Percentiles rank a stretch among this genome's conserved stretches.
These are phyloP conservation scores for Psidium friedrichsthalianum DNA, from an alignment of 345 rosid species.

Conservation along the genomic window DNA sequence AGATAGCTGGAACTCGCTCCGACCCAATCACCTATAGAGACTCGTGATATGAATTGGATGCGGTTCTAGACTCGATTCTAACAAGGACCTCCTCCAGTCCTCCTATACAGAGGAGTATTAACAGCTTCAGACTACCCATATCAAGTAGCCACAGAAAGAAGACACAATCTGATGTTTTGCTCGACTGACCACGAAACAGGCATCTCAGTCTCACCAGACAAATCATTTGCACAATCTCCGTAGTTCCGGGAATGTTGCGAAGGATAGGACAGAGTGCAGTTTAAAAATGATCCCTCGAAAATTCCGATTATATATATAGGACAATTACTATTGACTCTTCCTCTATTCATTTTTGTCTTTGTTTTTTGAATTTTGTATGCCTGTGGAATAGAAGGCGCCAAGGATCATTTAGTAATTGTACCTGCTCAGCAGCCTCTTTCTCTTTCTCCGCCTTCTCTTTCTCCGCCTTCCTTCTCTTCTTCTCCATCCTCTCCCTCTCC, in stretches of 20 bases:
- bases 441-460: constrained; percentile 42
- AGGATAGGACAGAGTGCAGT: too few species aligned
- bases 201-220: not conserved
- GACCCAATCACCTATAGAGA: not conserved
- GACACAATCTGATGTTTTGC: not conserved
- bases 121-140: not conserved
- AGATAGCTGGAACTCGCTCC: not conserved
- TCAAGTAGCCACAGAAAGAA: not conserved
- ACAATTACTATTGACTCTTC: not conserved
- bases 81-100: not conserved
- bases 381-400: not conserved
- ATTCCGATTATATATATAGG: not conserved
- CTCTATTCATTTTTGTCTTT: not conserved
- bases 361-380: not conserved
- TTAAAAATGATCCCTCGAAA: not conserved
- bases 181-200: not conserved
- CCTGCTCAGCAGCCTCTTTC: constrained; percentile 50
- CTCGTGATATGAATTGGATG: not conserved
- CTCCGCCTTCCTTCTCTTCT: constrained; percentile 44
- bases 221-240: not conserved
- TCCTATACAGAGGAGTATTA: not conserved
- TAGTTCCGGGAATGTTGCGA: not conserved
- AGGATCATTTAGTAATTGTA: not conserved
- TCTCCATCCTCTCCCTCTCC: constrained; percentile 77
- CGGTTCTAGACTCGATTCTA: not conserved